Conservation (phyloP, 306 rosid genomes). For the Citrullus amarus region DNA sequence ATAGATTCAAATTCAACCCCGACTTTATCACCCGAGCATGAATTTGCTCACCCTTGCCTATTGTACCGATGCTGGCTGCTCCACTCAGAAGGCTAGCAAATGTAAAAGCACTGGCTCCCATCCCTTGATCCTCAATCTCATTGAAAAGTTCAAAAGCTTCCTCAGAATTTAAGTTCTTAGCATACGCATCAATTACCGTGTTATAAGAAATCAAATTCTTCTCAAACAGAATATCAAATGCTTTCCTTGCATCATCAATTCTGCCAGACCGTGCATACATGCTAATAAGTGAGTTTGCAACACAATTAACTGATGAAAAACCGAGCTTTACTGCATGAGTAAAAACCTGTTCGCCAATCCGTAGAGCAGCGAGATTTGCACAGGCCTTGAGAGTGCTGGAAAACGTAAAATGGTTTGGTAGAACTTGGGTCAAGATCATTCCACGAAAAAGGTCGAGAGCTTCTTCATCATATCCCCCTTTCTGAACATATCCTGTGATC, state of each 20-base stretch:
- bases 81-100: slow-evolving; percentile 57
- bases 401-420: slow-evolving; percentile 47
- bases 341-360: slow-evolving; percentile 31
- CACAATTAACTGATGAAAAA: slow-evolving; percentile 31
- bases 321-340: slow-evolving; percentile 35
- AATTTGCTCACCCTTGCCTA: slow-evolving; percentile 51
- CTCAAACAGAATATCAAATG: slow-evolving; percentile 38
- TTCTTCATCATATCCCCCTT: slow-evolving; percentile 25
- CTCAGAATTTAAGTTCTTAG: slow-evolving; percentile 17
- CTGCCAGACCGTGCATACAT: slow-evolving; percentile 50
- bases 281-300: slow-evolving; percentile 42
- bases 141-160: slow-evolving; percentile 22
- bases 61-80: slow-evolving; percentile 40
- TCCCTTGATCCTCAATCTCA: slow-evolving; percentile 22
- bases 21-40: slow-evolving; percentile 37
- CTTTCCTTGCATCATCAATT: slow-evolving; percentile 38
- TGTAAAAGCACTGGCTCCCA: slow-evolving; percentile 34
- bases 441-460: slow-evolving; percentile 27
- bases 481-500: slow-evolving; percentile 31
- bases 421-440: slow-evolving; percentile 28
- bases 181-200: slow-evolving; percentile 22
- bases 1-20: slow-evolving; percentile 22
- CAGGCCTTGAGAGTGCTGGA: slow-evolving; percentile 45
- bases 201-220: slow-evolving; percentile 31
- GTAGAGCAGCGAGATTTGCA: slow-evolving; percentile 28